A percentile compares a stretch with the other conserved stretches of the same genome.
These are phyloP conservation scores for Dothidotthia symphoricarpi DNA, from an alignment of 2,329 filamentous ascomycete species.

Conservation along the genomic window DNA sequence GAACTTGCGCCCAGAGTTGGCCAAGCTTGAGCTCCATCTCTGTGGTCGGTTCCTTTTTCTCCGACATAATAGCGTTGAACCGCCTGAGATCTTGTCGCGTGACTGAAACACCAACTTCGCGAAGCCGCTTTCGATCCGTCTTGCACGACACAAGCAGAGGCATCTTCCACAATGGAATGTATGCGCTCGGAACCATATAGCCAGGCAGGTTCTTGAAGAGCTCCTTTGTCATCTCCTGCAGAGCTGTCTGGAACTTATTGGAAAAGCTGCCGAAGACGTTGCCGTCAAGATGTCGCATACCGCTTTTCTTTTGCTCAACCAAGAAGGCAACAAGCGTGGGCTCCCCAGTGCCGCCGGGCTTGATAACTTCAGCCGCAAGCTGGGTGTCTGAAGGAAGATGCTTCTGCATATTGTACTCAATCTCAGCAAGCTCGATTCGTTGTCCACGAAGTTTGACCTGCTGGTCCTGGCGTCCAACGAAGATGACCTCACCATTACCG, in stretches of 20 bases:
- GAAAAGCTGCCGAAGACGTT: conserved; percentile 35
- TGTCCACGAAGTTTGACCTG: conserved; percentile 46
- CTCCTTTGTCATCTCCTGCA: conserved; percentile 32
- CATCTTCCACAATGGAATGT: conserved; percentile 39
- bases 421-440: conserved; percentile 41
- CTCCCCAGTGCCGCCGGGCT: conserved; percentile 33
- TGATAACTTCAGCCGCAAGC: conserved; percentile 53
- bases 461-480: conserved; percentile 40
- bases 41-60: conserved; percentile 47
- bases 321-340: conserved; percentile 38
- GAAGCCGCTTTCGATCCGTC: conserved; percentile 37
- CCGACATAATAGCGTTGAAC: conserved; percentile 30
- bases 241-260: conserved; percentile 27
- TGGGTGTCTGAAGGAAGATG: conserved; percentile 40
- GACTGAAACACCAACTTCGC: conserved; percentile 34
- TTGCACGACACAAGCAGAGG: conserved; percentile 39
- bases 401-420: conserved; percentile 43
- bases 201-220: conserved; percentile 30
- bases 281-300: conserved; percentile 32
- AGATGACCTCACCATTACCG: conserved; percentile 36
- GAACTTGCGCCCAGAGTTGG: conserved; percentile 32
- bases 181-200: conserved; percentile 40
- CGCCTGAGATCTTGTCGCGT: conserved; percentile 33
- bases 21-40: conserved; percentile 34
- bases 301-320: conserved; percentile 30